Percentiles rank a stretch among this genome's conserved stretches.
phyloP scores from a whole-genome alignment of 1,284 basidiomycete species.

The Kalmanozyma brasiliensis region DNA sequence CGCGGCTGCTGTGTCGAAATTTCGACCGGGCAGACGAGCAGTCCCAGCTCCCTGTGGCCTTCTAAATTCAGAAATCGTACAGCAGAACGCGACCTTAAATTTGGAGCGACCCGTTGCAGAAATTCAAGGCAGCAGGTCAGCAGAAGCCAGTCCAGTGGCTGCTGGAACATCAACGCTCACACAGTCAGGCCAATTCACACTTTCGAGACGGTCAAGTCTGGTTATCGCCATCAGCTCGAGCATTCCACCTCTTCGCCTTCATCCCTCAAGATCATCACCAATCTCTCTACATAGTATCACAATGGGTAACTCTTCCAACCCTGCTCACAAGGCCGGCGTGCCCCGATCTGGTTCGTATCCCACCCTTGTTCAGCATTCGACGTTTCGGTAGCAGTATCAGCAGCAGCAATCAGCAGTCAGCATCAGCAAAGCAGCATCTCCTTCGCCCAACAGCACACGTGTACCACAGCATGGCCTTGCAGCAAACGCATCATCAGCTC shows the following conservation, averaged over 20 bases:
- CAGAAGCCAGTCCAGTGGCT: not conserved
- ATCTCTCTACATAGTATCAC: constrained; percentile 41
- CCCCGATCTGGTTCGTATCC: constrained; percentile 59
- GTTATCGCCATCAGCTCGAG: constrained; percentile 36
- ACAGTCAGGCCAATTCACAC: not conserved
- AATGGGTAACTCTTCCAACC: constrained; percentile 66
- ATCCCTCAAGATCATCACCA: constrained; percentile 53
- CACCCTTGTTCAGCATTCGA: constrained; percentile 13
- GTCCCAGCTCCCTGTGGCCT: too few relatives aligned
- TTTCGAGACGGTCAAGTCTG: constrained; percentile 13
- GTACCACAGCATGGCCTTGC: too few relatives aligned
- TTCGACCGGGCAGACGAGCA: not conserved
- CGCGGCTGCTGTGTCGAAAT: not conserved
- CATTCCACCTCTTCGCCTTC: constrained; percentile 19
- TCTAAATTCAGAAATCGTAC: not conserved
- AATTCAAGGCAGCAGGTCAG: constrained; percentile 1
- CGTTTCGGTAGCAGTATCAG: constrained; percentile 6
- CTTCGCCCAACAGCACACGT: too few relatives aligned
- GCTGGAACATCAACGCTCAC: not conserved
- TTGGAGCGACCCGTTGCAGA: not conserved
- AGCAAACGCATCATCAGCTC: constrained; percentile 1
- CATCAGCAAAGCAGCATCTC: constrained; percentile 2
- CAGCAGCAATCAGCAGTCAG: constrained; percentile 1
- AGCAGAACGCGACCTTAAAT: constrained; percentile 7
- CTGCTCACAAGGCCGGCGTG: constrained; percentile 66